phyloP scores from a whole-genome alignment of 805 yeast species.

The Kazachstania psychrophila region DNA sequence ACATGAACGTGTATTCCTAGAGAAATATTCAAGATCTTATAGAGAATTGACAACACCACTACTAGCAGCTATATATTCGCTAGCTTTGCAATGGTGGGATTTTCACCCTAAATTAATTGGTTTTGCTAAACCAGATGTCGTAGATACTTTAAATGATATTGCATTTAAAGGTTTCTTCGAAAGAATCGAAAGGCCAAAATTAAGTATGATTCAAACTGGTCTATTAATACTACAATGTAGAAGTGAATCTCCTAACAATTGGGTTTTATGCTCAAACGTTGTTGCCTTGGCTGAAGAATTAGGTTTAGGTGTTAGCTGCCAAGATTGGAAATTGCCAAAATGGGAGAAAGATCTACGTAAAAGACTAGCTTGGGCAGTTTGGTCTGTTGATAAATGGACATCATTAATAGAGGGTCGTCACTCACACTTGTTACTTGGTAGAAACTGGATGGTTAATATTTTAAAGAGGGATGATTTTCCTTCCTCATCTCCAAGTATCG shows the following conservation, averaged over 20 bases:
- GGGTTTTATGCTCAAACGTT: slow-evolving; percentile 81
- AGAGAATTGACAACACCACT: slow-evolving; percentile 87
- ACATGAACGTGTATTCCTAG: slow-evolving; percentile 85
- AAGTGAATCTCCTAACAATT: slow-evolving; percentile 55
- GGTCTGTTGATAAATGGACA: slow-evolving; percentile 86
- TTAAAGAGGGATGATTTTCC: slow-evolving; percentile 71
- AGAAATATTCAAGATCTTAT: slow-evolving; percentile 83
- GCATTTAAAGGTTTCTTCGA: slow-evolving; percentile 60
- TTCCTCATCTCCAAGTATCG: slow-evolving; percentile 40
- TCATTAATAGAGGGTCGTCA: slow-evolving; percentile 76
- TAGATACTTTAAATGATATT: slow-evolving; percentile 55
- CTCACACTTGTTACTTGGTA: slow-evolving; percentile 61
- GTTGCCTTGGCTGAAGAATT: slow-evolving; percentile 83
- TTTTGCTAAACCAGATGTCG: slow-evolving; percentile 66
- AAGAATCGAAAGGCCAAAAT: slow-evolving; percentile 74
- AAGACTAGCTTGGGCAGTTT: slow-evolving; percentile 93
- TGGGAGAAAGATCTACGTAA: slow-evolving; percentile 91
- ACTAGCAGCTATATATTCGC: slow-evolving; percentile 78
- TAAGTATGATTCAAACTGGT: slow-evolving; percentile 90
- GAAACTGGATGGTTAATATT: slow-evolving; percentile 71
- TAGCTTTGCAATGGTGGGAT: slow-evolving; percentile 94
- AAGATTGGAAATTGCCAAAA: slow-evolving; percentile 82
- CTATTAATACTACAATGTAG: slow-evolving; percentile 57
- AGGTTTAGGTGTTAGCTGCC: slow-evolving; percentile 86
- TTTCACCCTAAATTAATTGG: slow-evolving; percentile 57